Conservation (phyloP, 2,329 filamentous ascomycete genomes). For the Penicillium sp. region DNA sequence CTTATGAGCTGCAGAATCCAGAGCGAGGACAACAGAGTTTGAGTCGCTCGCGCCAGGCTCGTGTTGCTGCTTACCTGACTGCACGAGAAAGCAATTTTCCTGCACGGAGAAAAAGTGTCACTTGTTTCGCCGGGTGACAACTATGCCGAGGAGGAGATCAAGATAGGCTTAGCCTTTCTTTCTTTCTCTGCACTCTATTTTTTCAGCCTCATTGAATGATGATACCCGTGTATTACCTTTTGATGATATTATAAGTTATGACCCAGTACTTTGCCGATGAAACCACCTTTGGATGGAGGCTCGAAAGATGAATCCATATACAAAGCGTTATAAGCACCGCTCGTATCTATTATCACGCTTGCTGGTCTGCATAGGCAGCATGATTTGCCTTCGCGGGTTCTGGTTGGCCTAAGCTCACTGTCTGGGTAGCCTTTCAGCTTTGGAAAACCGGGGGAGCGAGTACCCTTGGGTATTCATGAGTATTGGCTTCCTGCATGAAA, state of each 20-base stretch:
- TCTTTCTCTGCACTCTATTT: not conserved
- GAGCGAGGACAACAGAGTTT: not conserved
- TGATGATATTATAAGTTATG: too few relatives aligned
- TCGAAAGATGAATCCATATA: too few relatives aligned
- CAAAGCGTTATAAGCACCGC: too few relatives aligned
- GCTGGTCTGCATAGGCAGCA: not conserved
- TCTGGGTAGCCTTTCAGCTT: not conserved
- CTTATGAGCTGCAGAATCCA: not conserved
- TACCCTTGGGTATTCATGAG: not conserved
- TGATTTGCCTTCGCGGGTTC: not conserved
- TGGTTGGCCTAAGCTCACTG: not conserved
- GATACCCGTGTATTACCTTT: too few relatives aligned
- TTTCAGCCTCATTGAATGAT: too few relatives aligned
- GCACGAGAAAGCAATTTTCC: slow-evolving; percentile 42
- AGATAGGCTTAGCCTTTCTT: slow-evolving; percentile 28
- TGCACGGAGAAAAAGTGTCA: slow-evolving; percentile 40
- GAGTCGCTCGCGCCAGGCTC: slow-evolving; percentile 20
- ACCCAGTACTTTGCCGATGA: too few relatives aligned
- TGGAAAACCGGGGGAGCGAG: not conserved
- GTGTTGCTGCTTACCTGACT: slow-evolving; percentile 40
- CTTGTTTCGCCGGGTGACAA: slow-evolving; percentile 45
- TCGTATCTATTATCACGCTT: not conserved
- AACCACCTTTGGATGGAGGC: too few relatives aligned
- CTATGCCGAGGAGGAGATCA: slow-evolving; percentile 42
- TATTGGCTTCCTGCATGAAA: not conserved